Base-by-base conservation (phyloP, 177 flowering plant species). In the Vitis hybrid region DNA sequence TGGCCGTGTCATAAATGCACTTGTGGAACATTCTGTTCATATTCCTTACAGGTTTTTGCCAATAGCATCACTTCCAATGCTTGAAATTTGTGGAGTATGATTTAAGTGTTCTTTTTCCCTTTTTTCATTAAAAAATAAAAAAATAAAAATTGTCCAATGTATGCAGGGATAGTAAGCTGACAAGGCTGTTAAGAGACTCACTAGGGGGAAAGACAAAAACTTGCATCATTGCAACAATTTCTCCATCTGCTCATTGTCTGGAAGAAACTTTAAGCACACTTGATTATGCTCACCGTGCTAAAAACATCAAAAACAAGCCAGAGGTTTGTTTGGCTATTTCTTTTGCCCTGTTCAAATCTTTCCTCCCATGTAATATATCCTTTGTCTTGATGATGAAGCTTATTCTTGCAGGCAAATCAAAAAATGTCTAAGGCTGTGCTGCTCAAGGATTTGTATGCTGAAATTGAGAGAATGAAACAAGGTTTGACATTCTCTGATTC, bases 181-280 rank as follows among this genome's bases (percentile, higher is more conserved):
- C 92, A 15, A 85, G 90, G 78, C 77, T 88, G 14, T 71, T 88
- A 51, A 74, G 92, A 74, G 97, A 93, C 70, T 93, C 98, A 15
- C 74, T 93, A 65, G 97, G 97, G 71, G 98, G 97, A 30, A 91
- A 89, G 81, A 93, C 98, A 62, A 91, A 91, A 78, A 93, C 97
- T 50, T 93, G 98, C 82, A 87, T 93, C 56, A 91, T 93, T 72
- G 98, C 98, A 21, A 93, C 98, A 64, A 75, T 93, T 41, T 91
- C 98, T 73, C 97, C 92, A 18, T 82, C 98, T 76, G 84, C 80
- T 64, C 76, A 84, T 72, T 87, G 85, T 70, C 59, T 91, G 76
- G 98, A 93, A 58, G 98, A 93, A 83, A 93, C 98, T 30, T 73
- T 93, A 68, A 90, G 97, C 80, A 93, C 98, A 2, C 84, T 93